Evolutionary conservation across 441 rosid species (phyloP).

Genomic region (Manihot esculenta): DNA sequence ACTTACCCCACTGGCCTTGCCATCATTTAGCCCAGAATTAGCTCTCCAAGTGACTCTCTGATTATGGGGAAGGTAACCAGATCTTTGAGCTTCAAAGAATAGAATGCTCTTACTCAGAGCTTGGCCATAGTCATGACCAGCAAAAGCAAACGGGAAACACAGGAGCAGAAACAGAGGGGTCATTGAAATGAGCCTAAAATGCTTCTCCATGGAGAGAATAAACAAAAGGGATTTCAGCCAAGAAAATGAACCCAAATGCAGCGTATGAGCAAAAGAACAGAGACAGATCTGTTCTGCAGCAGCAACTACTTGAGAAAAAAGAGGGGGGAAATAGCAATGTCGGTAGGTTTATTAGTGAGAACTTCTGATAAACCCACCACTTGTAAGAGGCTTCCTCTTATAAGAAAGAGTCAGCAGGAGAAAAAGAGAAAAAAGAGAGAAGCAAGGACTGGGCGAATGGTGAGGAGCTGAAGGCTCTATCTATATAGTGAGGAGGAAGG

Average conservation of each 20-base stretch:
- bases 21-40: constrained; percentile 87
- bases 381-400: constrained; percentile 8
- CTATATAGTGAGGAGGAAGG: constrained; percentile 46
- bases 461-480: constrained; percentile 30
- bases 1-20: constrained; percentile 90
- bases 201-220: constrained; percentile 32
- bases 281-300: constrained; percentile 12
- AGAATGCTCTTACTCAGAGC: constrained; percentile 90
- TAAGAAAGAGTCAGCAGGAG: too few relatives aligned
- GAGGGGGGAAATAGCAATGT: constrained; percentile 35
- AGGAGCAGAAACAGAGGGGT: constrained; percentile 50
- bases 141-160: constrained; percentile 53
- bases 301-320: constrained; percentile 20
- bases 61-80: constrained; percentile 77
- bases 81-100: constrained; percentile 98
- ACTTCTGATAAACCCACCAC: constrained; percentile 32
- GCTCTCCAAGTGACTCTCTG: constrained; percentile 95
- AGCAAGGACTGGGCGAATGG: constrained; percentile 30
- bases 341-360: constrained; percentile 39
- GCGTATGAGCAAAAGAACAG: neutral
- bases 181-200: constrained; percentile 28
- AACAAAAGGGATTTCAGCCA: neutral
- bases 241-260: neutral
- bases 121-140: constrained; percentile 82
- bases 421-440: constrained; percentile 18